Conservation (phyloP, 768 basidiomycete species). For the Kwoniella heveanensis region DNA sequence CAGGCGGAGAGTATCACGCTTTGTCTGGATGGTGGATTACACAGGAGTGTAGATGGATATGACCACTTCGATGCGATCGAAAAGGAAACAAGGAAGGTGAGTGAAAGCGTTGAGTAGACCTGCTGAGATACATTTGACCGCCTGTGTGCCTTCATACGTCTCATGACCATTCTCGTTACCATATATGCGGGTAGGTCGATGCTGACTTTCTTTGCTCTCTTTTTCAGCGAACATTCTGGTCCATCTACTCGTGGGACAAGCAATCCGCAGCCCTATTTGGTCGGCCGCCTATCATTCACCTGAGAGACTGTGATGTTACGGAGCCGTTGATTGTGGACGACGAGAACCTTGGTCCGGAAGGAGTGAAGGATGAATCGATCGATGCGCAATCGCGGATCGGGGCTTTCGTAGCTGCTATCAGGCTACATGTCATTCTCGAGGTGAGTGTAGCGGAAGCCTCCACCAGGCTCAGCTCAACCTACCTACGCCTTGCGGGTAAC, state of each 20-base stretch:
- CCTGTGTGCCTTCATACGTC: background rate
- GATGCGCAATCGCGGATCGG: conserved; percentile 75
- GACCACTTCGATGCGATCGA: conserved; percentile 82
- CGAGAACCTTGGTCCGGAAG: conserved; percentile 79
- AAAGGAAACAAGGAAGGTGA: conserved; percentile 77
- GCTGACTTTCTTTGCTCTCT: no score
- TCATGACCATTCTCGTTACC: background rate
- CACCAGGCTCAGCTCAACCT: no score
- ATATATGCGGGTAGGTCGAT: background rate
- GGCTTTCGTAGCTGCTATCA: conserved; percentile 74
- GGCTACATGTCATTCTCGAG: conserved; percentile 85
- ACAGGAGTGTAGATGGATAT: conserved; percentile 76
- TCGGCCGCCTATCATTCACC: conserved; percentile 78
- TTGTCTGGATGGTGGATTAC: conserved; percentile 83
- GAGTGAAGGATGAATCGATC: conserved; percentile 64
- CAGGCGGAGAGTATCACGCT: conserved; percentile 85
- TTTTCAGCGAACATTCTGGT: conserved; percentile 80
- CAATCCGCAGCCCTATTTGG: conserved; percentile 76
- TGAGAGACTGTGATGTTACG: conserved; percentile 87
- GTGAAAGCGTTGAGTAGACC: no score
- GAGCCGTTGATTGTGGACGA: conserved; percentile 86
- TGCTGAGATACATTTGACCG: no score
- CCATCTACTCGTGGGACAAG: conserved; percentile 95
- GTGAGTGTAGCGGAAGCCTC: no score
- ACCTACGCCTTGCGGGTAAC: no score